Conservation (phyloP, 2,329 filamentous ascomycete genomes). For the Sporothrix schenckii region DNA sequence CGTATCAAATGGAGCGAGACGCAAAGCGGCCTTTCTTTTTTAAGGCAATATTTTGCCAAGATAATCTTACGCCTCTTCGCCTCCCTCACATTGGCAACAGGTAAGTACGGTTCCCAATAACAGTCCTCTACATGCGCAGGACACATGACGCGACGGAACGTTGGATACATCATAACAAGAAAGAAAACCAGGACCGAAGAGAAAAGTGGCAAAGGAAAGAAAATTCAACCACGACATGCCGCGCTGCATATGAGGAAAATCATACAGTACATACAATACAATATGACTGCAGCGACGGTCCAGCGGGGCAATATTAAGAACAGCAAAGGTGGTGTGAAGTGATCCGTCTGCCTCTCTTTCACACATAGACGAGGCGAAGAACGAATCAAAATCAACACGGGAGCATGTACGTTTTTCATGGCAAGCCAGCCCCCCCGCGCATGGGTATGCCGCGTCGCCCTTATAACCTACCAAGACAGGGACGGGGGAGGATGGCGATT, state of each 20-base stretch:
- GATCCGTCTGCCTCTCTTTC: background rate
- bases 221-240: background rate
- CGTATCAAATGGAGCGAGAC: constrained; percentile 8
- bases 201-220: too few relatives aligned
- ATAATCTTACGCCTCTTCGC: background rate
- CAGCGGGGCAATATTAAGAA: background rate
- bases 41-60: background rate
- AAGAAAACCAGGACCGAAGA: too few relatives aligned
- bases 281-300: background rate
- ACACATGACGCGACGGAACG: too few relatives aligned
- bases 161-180: too few relatives aligned
- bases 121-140: too few relatives aligned
- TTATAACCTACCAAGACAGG: background rate
- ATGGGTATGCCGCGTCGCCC: background rate
- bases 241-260: background rate
- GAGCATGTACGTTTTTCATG: constrained; percentile 14
- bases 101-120: too few relatives aligned
- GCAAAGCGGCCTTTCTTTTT: background rate
- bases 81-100: too few relatives aligned
- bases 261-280: background rate
- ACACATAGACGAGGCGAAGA: background rate
- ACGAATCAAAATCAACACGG: background rate
- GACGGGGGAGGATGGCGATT: background rate
- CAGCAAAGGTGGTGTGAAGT: background rate
- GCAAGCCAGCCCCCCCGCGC: background rate